Evolutionary conservation across 331 rosid genomes (phyloP), one percentile per base, ranked within the genome.

Genomic region (Malus hybrid): DNA sequence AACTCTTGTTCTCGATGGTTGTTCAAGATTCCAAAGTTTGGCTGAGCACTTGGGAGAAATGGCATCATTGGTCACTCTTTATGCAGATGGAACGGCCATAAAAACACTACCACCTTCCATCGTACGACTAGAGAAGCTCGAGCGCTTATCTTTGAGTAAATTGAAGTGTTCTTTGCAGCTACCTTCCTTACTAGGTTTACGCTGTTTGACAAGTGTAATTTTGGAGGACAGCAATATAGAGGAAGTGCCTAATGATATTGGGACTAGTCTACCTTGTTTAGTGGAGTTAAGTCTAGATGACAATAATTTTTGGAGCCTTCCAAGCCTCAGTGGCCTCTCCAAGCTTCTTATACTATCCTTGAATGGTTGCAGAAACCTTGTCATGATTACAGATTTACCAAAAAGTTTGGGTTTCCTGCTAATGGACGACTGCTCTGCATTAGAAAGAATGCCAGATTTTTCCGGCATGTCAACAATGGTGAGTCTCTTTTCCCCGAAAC

Each of bases 1-100:
- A 75, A 53, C 56, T 55, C 79, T 75, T 56, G 46, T 55, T 68
- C 79, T 76, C 30, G 36, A 60, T 24, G 66, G 79, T 36, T 75
- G 79, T 75, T 66, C 72, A 34, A 52, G 2, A 48, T 65, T 75
- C 18, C 26, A 33, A 4, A 24, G 9, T 2, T 66, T 75, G 79
- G 20, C 14, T 18, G 71, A 75, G 3, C 56, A 53, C n/a, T 10
- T 75, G 0, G 79, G 79, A 5, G 14, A 75, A 18, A 50, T 75
- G 79, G 58, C 18, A 24, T 75, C 79, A 33, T 24, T 75, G 56
- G 64, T 16, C 32, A 75, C 48, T 32, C 67, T 75, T 24, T 28
- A 20, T n/a, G 79, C 66, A 5, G 79, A 75, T 33, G 10, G 64
- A 28, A 66, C 79, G 19, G 66, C 73, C 30, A 66, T 75, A 34